Percentiles rank a stretch among this genome's conserved stretches.
phyloP scores from a whole-genome alignment of 306 rosid genomes.

The Sechiopsis laciniata region DNA sequence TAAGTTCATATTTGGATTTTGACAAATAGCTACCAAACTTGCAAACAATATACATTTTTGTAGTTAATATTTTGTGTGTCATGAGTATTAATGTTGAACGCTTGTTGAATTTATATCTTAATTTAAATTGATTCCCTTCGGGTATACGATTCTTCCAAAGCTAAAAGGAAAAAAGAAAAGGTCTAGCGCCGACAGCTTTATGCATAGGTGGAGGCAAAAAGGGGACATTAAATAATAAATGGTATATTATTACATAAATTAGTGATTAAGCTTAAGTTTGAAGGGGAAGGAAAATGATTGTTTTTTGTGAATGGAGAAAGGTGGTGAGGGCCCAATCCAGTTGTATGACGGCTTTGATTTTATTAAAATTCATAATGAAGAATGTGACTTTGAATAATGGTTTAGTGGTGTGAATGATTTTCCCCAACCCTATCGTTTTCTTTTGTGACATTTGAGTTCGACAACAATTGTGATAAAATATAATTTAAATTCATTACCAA shows the following conservation, averaged over 20 bases:
- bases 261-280: not conserved
- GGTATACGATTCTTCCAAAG: conserved; percentile 27
- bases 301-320: too few species aligned
- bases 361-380: not conserved
- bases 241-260: not conserved
- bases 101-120: not conserved
- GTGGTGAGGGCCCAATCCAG: not conserved
- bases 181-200: conserved; percentile 2
- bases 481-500: too few species aligned
- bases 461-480: too few species aligned
- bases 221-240: not conserved
- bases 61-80: too few species aligned
- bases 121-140: conserved; percentile 23
- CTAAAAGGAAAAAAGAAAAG: not conserved
- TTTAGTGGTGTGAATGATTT: not conserved
- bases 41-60: not conserved
- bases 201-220: not conserved
- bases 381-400: not conserved
- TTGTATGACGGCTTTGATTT: not conserved
- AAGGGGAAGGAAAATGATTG: conserved; percentile 10
- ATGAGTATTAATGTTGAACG: not conserved
- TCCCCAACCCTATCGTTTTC: not conserved
- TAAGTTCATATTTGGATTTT: too few species aligned
- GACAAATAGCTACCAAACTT: not conserved
- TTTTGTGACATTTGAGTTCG: too few species aligned